phyloP scores from a whole-genome alignment of 106 monocot species.

The Acorus calamus region DNA sequence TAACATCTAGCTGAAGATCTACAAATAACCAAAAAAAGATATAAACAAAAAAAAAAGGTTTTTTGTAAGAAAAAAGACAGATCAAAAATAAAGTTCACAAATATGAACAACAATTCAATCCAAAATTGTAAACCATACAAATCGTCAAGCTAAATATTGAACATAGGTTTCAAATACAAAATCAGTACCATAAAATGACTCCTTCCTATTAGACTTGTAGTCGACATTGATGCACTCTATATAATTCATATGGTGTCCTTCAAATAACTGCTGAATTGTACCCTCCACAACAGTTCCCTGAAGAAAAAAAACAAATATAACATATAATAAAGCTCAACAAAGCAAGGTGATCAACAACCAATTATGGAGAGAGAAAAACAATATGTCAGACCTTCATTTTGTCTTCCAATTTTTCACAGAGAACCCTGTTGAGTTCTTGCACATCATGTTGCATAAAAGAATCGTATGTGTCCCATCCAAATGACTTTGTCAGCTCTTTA shows the following conservation, averaged over 20 bases:
- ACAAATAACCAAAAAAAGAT: not conserved
- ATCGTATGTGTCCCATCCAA: slow-evolving; percentile 55
- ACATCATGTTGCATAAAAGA: slow-evolving; percentile 78
- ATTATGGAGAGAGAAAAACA: not conserved
- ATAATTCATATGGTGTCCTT: slow-evolving; percentile 80
- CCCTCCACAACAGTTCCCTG: slow-evolving; percentile 76
- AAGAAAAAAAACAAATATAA: slow-evolving; percentile 1
- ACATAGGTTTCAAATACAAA: not conserved
- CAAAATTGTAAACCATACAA: no score
- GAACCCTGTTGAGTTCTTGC: slow-evolving; percentile 83
- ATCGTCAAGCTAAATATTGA: not conserved
- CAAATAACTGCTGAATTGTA: slow-evolving; percentile 69
- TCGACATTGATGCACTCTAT: slow-evolving; percentile 83
- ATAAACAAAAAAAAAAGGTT: not conserved
- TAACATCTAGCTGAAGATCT: slow-evolving; percentile 92
- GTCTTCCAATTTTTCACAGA: slow-evolving; percentile 74
- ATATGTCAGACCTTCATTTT: slow-evolving; percentile 65
- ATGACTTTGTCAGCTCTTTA: slow-evolving; percentile 38
- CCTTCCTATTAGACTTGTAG: slow-evolving; percentile 67
- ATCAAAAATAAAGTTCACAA: not conserved
- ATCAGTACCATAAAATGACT: slow-evolving; percentile 63
- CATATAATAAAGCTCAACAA: not conserved
- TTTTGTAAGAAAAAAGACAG: not conserved
- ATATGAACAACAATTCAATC: no score
- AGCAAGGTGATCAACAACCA: not conserved